Conservation (phyloP, 345 rosid species). For the Lumnitzera littorea region DNA sequence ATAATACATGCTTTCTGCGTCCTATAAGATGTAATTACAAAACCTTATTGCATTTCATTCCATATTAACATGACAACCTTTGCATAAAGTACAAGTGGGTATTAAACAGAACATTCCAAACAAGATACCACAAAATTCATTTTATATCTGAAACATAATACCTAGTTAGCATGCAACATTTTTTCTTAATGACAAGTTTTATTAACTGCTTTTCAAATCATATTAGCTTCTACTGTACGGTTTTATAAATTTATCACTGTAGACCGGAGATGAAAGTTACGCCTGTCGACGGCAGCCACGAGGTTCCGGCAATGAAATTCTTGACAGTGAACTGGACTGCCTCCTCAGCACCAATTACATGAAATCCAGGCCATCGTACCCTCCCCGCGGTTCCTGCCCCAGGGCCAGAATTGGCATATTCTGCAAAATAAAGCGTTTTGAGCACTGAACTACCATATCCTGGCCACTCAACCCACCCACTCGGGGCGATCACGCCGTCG, state of each 20-base stretch:
- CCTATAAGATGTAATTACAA: too few species aligned
- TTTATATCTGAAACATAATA: too few species aligned
- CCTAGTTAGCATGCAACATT: too few species aligned
- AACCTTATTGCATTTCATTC: too few species aligned
- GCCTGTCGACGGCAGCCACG: constrained; percentile 64
- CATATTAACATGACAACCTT: too few species aligned
- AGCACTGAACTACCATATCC: constrained; percentile 17
- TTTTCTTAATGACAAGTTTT: neutral
- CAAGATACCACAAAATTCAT: too few species aligned
- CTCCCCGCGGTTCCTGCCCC: constrained; percentile 34
- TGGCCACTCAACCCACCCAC: constrained; percentile 79
- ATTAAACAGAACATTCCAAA: too few species aligned
- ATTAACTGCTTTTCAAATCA: neutral
- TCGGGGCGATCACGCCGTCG: constrained; percentile 33
- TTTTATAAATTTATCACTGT: constrained; percentile 3
- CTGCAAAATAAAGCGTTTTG: constrained; percentile 41
- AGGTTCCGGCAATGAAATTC: constrained; percentile 33
- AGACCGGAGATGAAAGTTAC: constrained; percentile 46
- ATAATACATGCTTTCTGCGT: too few species aligned
- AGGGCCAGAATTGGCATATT: constrained; percentile 38
- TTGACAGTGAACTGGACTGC: constrained; percentile 42
- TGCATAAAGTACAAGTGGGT: too few species aligned
- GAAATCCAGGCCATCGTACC: constrained; percentile 46
- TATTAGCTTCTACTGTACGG: neutral
- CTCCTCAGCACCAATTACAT: constrained; percentile 29